These are phyloP conservation scores for Pseudogymnoascus sp. DNA, from an alignment of 2,329 filamentous ascomycete genomes.

Conservation along the genomic window DNA sequence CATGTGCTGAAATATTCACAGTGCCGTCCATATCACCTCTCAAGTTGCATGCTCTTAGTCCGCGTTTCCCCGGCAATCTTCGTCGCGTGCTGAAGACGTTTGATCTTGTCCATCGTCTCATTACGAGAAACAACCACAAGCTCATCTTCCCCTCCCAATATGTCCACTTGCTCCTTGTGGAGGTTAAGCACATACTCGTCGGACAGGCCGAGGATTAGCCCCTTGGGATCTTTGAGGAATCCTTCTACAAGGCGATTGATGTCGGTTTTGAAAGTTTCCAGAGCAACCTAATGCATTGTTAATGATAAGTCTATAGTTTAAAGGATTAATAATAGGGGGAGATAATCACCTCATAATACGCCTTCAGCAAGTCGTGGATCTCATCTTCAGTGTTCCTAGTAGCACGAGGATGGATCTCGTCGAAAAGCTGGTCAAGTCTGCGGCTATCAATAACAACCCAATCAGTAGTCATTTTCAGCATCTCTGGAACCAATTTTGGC, in stretches of 20 bases:
- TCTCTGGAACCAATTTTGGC: neutral
- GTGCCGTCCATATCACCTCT: neutral
- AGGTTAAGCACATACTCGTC: conserved; percentile 19
- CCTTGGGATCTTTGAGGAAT: conserved; percentile 17
- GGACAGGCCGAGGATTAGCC: conserved; percentile 20
- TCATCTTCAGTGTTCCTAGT: conserved; percentile 27
- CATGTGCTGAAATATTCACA: neutral
- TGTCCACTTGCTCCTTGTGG: conserved; percentile 16
- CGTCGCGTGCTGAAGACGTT: conserved; percentile 12
- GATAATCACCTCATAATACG: conserved; percentile 30
- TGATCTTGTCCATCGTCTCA: conserved; percentile 12
- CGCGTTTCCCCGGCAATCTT: conserved; percentile 11
- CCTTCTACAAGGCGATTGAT: conserved; percentile 12
- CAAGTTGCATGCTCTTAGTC: neutral
- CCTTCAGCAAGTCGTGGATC: conserved; percentile 31
- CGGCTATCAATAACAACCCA: conserved; percentile 12
- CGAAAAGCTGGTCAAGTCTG: conserved; percentile 12
- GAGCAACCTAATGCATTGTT: conserved; percentile 18
- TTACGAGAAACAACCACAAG: conserved; percentile 10
- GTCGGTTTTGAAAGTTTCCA: conserved; percentile 11
- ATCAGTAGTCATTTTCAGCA: neutral
- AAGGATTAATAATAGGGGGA: neutral
- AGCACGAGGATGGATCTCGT: conserved; percentile 16
- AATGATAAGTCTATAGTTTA: neutral
- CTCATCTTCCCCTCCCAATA: conserved; percentile 22